Conservation (phyloP, 2,329 filamentous ascomycete species). For the Epichloe hybrida region DNA sequence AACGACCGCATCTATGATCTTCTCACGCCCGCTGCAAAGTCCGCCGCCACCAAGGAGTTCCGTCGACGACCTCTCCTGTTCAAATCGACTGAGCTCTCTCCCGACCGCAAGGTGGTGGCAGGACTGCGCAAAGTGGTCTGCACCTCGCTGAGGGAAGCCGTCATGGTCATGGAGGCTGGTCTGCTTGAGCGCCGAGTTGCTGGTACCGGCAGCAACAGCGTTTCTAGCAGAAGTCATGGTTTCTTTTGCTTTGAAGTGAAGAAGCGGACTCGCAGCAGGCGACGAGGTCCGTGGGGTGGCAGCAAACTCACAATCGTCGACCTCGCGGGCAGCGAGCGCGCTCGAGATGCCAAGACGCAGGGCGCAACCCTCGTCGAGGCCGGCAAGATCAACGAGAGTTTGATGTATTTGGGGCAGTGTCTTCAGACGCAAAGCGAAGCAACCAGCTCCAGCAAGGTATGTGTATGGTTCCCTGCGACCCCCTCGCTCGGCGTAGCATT, state of each 20-base stretch:
- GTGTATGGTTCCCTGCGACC: conserved; percentile 1
- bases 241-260: conserved; percentile 95
- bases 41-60: conserved; percentile 51
- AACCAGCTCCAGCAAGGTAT: conserved; percentile 59
- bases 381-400: conserved; percentile 93
- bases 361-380: conserved; percentile 88
- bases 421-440: conserved; percentile 86
- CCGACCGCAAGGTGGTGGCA: conserved; percentile 87
- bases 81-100: conserved; percentile 78
- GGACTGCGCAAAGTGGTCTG: conserved; percentile 86
- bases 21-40: conserved; percentile 49
- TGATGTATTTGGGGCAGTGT: conserved; percentile 97
- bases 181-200: conserved; percentile 76
- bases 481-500: neutral
- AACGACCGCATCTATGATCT: conserved; percentile 97
- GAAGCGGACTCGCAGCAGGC: conserved; percentile 45
- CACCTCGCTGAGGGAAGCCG: conserved; percentile 64
- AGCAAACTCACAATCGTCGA: conserved; percentile 81
- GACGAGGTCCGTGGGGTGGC: conserved; percentile 52
- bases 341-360: conserved; percentile 84
- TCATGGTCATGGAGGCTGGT: conserved; percentile 82
- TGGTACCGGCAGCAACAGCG: conserved; percentile 85
- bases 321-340: conserved; percentile 84
- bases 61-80: conserved; percentile 75
- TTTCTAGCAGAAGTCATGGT: conserved; percentile 82